These are phyloP conservation scores for Nakazawaea ishiwadae DNA, from an alignment of 805 yeast species.

Conservation along the genomic window DNA sequence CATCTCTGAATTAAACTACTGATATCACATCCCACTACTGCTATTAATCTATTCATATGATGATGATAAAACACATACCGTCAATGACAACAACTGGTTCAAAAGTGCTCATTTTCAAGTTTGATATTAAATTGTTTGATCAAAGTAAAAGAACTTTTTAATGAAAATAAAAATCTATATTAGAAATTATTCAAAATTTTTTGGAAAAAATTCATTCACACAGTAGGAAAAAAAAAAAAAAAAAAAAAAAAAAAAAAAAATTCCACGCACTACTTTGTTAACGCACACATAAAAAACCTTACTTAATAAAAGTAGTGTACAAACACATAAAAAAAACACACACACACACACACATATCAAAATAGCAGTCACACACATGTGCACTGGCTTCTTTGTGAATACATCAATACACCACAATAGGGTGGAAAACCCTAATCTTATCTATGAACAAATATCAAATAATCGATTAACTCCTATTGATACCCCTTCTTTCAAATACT, in stretches of 20 bases:
- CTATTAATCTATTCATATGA: neutral
- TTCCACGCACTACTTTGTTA: constrained; percentile 15
- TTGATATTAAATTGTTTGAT: constrained; percentile 12
- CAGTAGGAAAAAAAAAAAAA: neutral
- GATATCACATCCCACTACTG: neutral
- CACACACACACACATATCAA: too few relatives aligned
- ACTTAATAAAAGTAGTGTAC: constrained; percentile 12
- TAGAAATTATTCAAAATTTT: constrained; percentile 3
- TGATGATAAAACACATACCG: constrained; percentile 48
- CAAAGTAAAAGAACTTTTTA: neutral
- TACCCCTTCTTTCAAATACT: constrained; percentile 3
- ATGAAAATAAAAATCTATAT: constrained; percentile 1
- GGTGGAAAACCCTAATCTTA: constrained; percentile 1
- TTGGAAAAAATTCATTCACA: constrained; percentile 5
- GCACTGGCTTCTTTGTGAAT: too few relatives aligned
- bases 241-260: constrained; percentile 1
- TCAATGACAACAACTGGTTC: constrained; percentile 98
- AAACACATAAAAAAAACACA: constrained; percentile 1
- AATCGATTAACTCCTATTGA: neutral
- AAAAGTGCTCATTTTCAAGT: constrained; percentile 65
- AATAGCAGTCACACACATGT: neutral
- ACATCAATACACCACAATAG: constrained; percentile 11
- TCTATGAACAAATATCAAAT: neutral
- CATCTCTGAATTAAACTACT: too few relatives aligned
- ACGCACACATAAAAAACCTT: too few relatives aligned